Evolutionary conservation across 129 eudicot species (phyloP).

Genomic region (Saposhnikovia divaricata): DNA sequence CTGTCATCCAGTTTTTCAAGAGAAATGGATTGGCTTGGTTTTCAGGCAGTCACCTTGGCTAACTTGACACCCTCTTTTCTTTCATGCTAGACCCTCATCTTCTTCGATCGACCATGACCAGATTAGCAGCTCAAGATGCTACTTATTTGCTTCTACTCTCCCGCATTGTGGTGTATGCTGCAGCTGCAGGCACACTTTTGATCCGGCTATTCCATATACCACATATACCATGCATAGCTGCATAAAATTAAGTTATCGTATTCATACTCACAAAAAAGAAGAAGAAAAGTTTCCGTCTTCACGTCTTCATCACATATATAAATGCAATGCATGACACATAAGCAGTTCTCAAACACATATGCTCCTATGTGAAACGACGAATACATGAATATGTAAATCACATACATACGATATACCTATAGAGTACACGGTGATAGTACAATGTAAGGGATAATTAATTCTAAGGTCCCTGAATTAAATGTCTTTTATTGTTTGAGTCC

Average conservation of each 20-base stretch:
- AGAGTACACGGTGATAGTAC: too few relatives aligned
- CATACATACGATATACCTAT: not conserved
- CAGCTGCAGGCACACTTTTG: not conserved
- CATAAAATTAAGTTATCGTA: not conserved
- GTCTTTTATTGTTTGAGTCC: too few relatives aligned
- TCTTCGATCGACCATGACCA: not conserved
- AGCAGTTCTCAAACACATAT: not conserved
- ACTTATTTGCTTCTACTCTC: not conserved
- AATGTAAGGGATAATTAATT: too few relatives aligned
- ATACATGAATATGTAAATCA: not conserved
- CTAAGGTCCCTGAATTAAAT: too few relatives aligned
- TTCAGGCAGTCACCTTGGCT: conserved; percentile 24
- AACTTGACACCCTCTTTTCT: conserved; percentile 22
- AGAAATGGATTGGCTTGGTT: conserved; percentile 2
- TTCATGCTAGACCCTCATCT: conserved; percentile 13
- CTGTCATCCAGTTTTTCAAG: not conserved
- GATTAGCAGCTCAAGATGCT: not conserved
- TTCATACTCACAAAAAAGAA: not conserved
- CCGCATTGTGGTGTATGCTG: not conserved
- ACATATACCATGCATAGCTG: not conserved
- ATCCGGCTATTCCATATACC: not conserved
- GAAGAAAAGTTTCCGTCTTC: too few relatives aligned
- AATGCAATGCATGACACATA: not conserved
- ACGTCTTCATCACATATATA: not conserved
- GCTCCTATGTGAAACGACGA: not conserved